These are phyloP conservation scores for Solanum aculeatissimum DNA, from an alignment of 305 asterid species.

Conservation along the genomic window DNA sequence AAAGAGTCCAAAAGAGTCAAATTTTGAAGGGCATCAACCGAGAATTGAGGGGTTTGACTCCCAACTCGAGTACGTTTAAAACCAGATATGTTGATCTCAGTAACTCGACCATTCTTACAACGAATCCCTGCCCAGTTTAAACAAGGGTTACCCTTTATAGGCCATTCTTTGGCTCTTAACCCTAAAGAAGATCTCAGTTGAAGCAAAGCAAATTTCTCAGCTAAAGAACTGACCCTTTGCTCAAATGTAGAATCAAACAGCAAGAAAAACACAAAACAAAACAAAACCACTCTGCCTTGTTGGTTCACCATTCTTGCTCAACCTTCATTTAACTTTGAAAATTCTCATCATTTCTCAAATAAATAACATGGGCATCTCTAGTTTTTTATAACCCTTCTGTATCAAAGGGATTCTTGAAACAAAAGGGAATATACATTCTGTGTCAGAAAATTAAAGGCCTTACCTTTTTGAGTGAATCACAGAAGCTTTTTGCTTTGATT, in stretches of 20 bases:
- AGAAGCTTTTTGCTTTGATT: slow-evolving; percentile 13
- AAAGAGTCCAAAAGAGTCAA: slow-evolving; percentile 47
- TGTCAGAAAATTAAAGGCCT: not conserved
- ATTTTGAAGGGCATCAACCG: slow-evolving; percentile 60
- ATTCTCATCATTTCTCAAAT: slow-evolving; percentile 16
- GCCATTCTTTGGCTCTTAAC: slow-evolving; percentile 47
- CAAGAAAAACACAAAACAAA: slow-evolving; percentile 15
- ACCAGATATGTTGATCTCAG: slow-evolving; percentile 39
- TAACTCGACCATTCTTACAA: slow-evolving; percentile 35
- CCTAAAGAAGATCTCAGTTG: slow-evolving; percentile 60
- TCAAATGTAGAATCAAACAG: slow-evolving; percentile 21
- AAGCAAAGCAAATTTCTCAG: slow-evolving; percentile 36
- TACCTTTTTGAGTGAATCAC: slow-evolving; percentile 29
- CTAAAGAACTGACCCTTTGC: slow-evolving; percentile 18
- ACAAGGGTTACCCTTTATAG: slow-evolving; percentile 46
- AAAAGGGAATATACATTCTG: slow-evolving; percentile 10
- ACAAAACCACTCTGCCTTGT: slow-evolving; percentile 14
- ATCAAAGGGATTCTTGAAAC: slow-evolving; percentile 3
- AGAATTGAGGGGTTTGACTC: slow-evolving; percentile 31
- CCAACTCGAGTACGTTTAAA: slow-evolving; percentile 42
- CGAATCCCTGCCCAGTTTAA: slow-evolving; percentile 33
- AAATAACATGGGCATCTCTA: not conserved
- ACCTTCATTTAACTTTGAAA: slow-evolving; percentile 35
- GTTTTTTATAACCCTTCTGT: not conserved
- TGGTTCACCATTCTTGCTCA: slow-evolving; percentile 32